Percentiles rank a stretch among this genome's conserved stretches.
phyloP scores from a whole-genome alignment of 2,329 filamentous ascomycete species.

The Penicillium sp. region DNA sequence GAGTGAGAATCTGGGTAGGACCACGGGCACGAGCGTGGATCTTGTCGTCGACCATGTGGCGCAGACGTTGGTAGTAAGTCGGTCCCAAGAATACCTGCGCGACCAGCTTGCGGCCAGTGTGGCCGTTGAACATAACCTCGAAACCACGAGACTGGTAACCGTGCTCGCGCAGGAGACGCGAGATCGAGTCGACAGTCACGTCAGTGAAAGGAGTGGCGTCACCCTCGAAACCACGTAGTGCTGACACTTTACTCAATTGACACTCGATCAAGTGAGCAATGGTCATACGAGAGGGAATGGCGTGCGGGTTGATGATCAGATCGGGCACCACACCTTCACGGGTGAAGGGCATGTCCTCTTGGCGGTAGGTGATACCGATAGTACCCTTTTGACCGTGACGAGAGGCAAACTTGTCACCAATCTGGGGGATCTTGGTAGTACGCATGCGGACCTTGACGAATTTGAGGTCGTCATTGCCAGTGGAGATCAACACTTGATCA shows the following conservation, averaged over 20 bases:
- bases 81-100: slow-evolving; percentile 96
- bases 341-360: slow-evolving; percentile 99
- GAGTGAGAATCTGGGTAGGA: slow-evolving; percentile 93
- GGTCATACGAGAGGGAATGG: slow-evolving; percentile 99
- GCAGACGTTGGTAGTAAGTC: slow-evolving; percentile 97
- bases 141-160: slow-evolving; percentile 98
- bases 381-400: slow-evolving; percentile 99
- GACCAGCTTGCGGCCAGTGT: slow-evolving; percentile 90
- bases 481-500: slow-evolving; percentile 90
- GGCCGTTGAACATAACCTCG: slow-evolving; percentile 98
- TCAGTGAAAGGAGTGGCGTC: slow-evolving; percentile 98
- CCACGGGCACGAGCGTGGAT: slow-evolving; percentile 98
- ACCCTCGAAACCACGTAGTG: slow-evolving; percentile 90
- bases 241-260: slow-evolving; percentile 92
- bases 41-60: slow-evolving; percentile 99
- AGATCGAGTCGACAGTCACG: slow-evolving; percentile 93
- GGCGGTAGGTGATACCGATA: slow-evolving; percentile 95
- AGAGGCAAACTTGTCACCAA: slow-evolving; percentile 98
- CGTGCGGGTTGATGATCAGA: slow-evolving; percentile 98
- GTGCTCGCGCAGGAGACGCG: slow-evolving; percentile 79
- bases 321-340: slow-evolving; percentile 89
- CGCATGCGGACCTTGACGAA: slow-evolving; percentile 98
- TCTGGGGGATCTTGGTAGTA: slow-evolving; percentile 97
- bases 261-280: slow-evolving; percentile 99
- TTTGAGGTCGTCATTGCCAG: slow-evolving; percentile 89